A percentile compares a stretch with the other conserved stretches of the same genome.
Conservation (phyloP, 2,329 filamentous ascomycete genomes). For the Stagonosporopsis cucurbitacearum region DNA sequence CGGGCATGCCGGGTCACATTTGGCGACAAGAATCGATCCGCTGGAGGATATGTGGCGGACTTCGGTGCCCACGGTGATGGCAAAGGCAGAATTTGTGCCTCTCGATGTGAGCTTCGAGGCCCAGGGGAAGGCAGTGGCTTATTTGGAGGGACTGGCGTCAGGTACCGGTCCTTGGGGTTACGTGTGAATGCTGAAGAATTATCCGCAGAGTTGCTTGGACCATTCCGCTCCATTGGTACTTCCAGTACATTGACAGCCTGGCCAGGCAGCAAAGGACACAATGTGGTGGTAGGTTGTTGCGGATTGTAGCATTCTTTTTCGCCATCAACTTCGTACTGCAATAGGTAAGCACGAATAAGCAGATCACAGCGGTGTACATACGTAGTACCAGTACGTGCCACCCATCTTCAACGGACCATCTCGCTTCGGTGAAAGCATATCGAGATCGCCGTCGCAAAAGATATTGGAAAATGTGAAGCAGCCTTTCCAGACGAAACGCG, state of each 20-base stretch:
- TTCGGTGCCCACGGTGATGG: slow-evolving; percentile 33
- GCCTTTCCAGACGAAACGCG: slow-evolving; percentile 80
- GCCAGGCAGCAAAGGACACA: slow-evolving; percentile 85
- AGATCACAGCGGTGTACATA: slow-evolving; percentile 56
- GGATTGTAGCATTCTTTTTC: slow-evolving; percentile 78
- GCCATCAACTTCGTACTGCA: slow-evolving; percentile 84
- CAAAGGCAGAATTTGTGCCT: slow-evolving; percentile 27
- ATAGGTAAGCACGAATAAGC: slow-evolving; percentile 22
- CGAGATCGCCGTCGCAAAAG: slow-evolving; percentile 74
- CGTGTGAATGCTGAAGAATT: slow-evolving; percentile 75
- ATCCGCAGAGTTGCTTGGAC: slow-evolving; percentile 67
- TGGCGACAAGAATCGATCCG: slow-evolving; percentile 31
- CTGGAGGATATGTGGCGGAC: slow-evolving; percentile 40
- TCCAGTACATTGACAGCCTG: slow-evolving; percentile 85
- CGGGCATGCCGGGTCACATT: slow-evolving; percentile 35
- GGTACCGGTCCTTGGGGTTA: slow-evolving; percentile 78
- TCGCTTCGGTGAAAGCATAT: slow-evolving; percentile 62
- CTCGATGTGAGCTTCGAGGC: slow-evolving; percentile 23
- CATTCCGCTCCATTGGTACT: slow-evolving; percentile 71
- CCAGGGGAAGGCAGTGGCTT: slow-evolving; percentile 31
- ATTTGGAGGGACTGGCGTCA: slow-evolving; percentile 65
- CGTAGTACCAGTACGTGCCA: slow-evolving; percentile 94
- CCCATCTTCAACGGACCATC: slow-evolving; percentile 89
- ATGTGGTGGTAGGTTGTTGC: slow-evolving; percentile 73
- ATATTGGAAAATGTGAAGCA: slow-evolving; percentile 88